Evolutionary conservation across 768 basidiomycete species (phyloP).

Genomic region (Xerocomellus chrysenteron): DNA sequence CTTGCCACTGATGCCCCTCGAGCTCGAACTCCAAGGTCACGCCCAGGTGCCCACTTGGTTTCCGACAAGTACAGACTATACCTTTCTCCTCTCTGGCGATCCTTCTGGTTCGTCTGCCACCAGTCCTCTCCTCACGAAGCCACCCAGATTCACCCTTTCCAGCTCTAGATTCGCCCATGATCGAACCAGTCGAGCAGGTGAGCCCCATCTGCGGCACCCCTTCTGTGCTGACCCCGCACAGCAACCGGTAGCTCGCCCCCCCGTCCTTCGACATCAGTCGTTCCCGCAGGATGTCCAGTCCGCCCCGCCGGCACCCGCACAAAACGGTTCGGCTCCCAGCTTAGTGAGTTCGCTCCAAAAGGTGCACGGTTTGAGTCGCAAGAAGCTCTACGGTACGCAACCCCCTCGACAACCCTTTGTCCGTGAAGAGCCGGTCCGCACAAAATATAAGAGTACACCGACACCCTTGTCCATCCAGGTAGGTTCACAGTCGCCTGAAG

Average conservation of each 20-base stretch:
- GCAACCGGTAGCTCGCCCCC: constrained; percentile 14
- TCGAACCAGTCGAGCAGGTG: constrained; percentile 15
- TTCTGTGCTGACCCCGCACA: constrained; percentile 12
- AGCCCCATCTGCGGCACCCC: background rate
- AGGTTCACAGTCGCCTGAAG: constrained; percentile 22
- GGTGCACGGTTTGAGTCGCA: constrained; percentile 68
- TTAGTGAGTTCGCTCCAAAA: constrained; percentile 65
- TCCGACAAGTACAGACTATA: constrained; percentile 36
- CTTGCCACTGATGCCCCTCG: background rate
- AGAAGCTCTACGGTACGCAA: constrained; percentile 60
- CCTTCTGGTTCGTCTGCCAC: constrained; percentile 19
- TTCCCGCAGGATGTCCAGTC: constrained; percentile 30
- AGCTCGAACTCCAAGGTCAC: constrained; percentile 29
- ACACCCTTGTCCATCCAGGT: constrained; percentile 33
- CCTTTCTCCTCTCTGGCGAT: constrained; percentile 46
- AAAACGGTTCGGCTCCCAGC: constrained; percentile 39
- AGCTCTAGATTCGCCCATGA: constrained; percentile 12
- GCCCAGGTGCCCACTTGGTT: constrained; percentile 39
- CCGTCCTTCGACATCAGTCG: constrained; percentile 29
- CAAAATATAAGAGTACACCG: constrained; percentile 33
- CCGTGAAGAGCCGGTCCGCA: constrained; percentile 46
- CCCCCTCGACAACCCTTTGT: constrained; percentile 52
- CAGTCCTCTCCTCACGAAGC: background rate
- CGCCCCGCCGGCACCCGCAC: constrained; percentile 6
- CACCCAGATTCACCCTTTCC: background rate